Evolutionary conservation across 495 filamentous ascomycete species (phyloP).

Genomic region (Xylaria venustula): DNA sequence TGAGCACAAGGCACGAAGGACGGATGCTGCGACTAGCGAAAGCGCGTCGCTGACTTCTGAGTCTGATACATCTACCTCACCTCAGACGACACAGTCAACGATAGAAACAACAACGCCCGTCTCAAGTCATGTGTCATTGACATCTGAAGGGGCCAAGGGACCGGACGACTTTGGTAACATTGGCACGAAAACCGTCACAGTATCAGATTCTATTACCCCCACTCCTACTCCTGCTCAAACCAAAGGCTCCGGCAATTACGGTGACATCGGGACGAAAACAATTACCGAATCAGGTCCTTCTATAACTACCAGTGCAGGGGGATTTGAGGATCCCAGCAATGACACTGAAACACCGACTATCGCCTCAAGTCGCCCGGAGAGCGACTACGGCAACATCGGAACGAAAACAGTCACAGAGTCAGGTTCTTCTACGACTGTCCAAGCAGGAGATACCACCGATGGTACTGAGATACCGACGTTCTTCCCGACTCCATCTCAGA

Average conservation of each 20-base stretch:
- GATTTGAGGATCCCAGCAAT: neutral
- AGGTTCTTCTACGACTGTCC: neutral
- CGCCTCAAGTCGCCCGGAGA: neutral
- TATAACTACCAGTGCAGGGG: neutral
- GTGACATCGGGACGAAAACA: constrained; percentile 14
- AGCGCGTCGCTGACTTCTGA: neutral
- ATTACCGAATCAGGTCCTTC: neutral
- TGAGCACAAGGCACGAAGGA: no score
- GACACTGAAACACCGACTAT: neutral
- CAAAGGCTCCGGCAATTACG: neutral
- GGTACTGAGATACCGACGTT: neutral
- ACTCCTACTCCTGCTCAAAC: neutral
- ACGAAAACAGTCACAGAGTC: neutral
- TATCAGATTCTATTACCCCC: neutral
- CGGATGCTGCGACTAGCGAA: no score
- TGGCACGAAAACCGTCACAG: constrained; percentile 8
- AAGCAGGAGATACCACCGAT: neutral
- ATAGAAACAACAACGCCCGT: no score
- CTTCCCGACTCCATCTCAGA: neutral
- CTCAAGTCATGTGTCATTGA: no score
- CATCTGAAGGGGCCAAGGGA: neutral
- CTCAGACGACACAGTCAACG: neutral
- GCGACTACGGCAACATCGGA: constrained; percentile 4
- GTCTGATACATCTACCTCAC: neutral
- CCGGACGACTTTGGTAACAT: constrained; percentile 1